phyloP scores from a whole-genome alignment of 2,329 filamentous ascomycete species.

The Penicillium italicum region DNA sequence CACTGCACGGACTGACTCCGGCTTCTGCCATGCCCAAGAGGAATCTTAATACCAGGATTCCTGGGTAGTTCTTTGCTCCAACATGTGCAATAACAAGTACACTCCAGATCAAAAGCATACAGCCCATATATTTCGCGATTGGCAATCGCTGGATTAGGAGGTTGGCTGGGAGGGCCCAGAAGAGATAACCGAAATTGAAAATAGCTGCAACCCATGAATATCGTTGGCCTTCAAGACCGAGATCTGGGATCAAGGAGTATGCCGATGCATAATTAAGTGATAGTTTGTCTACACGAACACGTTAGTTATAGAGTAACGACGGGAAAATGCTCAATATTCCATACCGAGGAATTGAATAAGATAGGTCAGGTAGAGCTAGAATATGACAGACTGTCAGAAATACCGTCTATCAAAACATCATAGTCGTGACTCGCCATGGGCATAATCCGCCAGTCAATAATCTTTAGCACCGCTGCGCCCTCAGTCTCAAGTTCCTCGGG shows the following conservation, averaged over 20 bases:
- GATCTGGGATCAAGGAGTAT: constrained; percentile 44
- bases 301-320: not conserved
- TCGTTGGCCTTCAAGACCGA: constrained; percentile 41
- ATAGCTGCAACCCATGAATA: constrained; percentile 48
- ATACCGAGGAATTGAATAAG: constrained; percentile 47
- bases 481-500: constrained; percentile 45
- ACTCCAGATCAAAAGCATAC: constrained; percentile 44
- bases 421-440: constrained; percentile 38
- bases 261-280: constrained; percentile 39
- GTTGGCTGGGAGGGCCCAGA: constrained; percentile 42
- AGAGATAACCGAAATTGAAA: constrained; percentile 45
- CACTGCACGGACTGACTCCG: constrained; percentile 34
- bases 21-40: constrained; percentile 45
- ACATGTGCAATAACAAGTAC: constrained; percentile 38
- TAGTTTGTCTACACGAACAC: constrained; percentile 22
- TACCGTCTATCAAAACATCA: too few relatives aligned
- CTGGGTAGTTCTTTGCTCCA: constrained; percentile 40
- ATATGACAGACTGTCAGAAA: constrained; percentile 17
- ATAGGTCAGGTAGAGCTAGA: constrained; percentile 38
- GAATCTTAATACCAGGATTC: constrained; percentile 47
- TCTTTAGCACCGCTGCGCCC: constrained; percentile 40
- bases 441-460: constrained; percentile 48
- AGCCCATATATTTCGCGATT: constrained; percentile 42
- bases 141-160: constrained; percentile 43
- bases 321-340: not conserved